phyloP scores from a whole-genome alignment of 2,329 filamentous ascomycete genomes.

The Davidsoniella virescens region DNA sequence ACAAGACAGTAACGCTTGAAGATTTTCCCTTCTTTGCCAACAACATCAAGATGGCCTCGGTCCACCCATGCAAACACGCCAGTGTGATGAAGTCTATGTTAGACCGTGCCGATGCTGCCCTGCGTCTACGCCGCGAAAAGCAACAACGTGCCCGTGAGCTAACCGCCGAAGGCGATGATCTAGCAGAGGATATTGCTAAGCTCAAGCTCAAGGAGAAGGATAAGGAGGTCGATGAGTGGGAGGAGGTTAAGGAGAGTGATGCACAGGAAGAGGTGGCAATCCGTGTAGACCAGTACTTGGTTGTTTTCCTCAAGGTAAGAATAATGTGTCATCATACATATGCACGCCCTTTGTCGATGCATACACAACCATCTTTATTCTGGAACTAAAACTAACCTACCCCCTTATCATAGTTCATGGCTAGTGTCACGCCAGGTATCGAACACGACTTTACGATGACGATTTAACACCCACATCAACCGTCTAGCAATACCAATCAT shows the following conservation, averaged over 20 bases:
- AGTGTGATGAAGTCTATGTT: slow-evolving; percentile 96
- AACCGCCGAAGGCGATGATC: slow-evolving; percentile 48
- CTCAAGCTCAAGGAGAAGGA: slow-evolving; percentile 40
- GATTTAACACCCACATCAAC: slow-evolving; percentile 34
- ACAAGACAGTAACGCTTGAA: slow-evolving; percentile 96
- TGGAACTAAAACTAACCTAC: slow-evolving; percentile 16
- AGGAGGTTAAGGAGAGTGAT: slow-evolving; percentile 44
- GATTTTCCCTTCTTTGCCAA: slow-evolving; percentile 92
- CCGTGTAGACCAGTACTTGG: slow-evolving; percentile 73
- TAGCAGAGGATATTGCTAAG: slow-evolving; percentile 65
- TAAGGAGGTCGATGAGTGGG: slow-evolving; percentile 43
- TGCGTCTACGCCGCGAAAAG: slow-evolving; percentile 78
- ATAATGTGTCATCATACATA: background rate
- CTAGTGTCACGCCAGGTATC: slow-evolving; percentile 87
- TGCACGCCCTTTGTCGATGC: background rate
- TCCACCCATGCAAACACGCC: slow-evolving; percentile 94
- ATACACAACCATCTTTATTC: background rate
- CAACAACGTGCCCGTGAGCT: slow-evolving; percentile 23
- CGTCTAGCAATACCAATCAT: too few species aligned
- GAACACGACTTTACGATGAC: slow-evolving; percentile 98
- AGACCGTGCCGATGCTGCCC: slow-evolving; percentile 81
- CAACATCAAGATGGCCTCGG: slow-evolving; percentile 85
- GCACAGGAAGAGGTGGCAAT: slow-evolving; percentile 64
- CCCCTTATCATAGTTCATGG: slow-evolving; percentile 42
- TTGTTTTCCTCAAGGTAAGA: slow-evolving; percentile 69